Percentiles rank a stretch among this genome's conserved stretches.
phyloP scores from a whole-genome alignment of 2,329 filamentous ascomycete genomes.

The Alternaria gansuensis region DNA sequence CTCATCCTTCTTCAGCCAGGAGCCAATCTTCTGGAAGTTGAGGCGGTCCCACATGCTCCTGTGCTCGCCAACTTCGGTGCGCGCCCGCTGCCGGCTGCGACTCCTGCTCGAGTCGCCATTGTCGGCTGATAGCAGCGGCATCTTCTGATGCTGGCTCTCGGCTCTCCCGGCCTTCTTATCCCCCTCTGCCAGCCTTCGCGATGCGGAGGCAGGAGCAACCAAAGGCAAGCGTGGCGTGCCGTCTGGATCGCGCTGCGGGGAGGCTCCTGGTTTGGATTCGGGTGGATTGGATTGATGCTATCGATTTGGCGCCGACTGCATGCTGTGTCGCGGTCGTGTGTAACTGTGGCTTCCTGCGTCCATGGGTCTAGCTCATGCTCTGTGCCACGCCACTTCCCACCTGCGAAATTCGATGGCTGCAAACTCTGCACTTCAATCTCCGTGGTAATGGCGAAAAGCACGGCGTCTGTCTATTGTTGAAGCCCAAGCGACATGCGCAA shows the following conservation, averaged over 20 bases:
- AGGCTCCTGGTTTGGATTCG: slow-evolving; percentile 19
- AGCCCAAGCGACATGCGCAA: slow-evolving; percentile 39
- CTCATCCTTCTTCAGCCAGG: slow-evolving; percentile 54
- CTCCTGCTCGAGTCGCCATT: slow-evolving; percentile 42
- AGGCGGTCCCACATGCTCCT: slow-evolving; percentile 51
- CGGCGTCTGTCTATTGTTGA: slow-evolving; percentile 32
- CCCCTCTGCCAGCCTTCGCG: slow-evolving; percentile 17
- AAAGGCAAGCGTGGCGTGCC: slow-evolving; percentile 14
- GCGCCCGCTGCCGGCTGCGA: slow-evolving; percentile 46
- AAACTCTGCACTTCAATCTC: slow-evolving; percentile 15
- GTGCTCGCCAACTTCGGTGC: slow-evolving; percentile 47
- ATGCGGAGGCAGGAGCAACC: slow-evolving; percentile 5
- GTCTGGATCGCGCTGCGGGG: slow-evolving; percentile 21
- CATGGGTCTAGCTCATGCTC: slow-evolving; percentile 36
- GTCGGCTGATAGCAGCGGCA: slow-evolving; percentile 42
- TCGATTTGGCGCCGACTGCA: slow-evolving; percentile 45
- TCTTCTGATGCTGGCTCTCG: slow-evolving; percentile 29
- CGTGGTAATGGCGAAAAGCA: slow-evolving; percentile 16
- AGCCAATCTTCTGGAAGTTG: slow-evolving; percentile 53
- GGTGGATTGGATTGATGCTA: slow-evolving; percentile 39
- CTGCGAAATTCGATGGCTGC: slow-evolving; percentile 2
- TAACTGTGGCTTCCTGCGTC: slow-evolving; percentile 44
- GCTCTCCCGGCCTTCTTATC: slow-evolving; percentile 18
- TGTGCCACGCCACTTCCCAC: slow-evolving; percentile 15
- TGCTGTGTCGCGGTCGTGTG: slow-evolving; percentile 42